Evolutionary conservation across 129 eudicot species (phyloP).

Genomic region (Escallonia herrerae): DNA sequence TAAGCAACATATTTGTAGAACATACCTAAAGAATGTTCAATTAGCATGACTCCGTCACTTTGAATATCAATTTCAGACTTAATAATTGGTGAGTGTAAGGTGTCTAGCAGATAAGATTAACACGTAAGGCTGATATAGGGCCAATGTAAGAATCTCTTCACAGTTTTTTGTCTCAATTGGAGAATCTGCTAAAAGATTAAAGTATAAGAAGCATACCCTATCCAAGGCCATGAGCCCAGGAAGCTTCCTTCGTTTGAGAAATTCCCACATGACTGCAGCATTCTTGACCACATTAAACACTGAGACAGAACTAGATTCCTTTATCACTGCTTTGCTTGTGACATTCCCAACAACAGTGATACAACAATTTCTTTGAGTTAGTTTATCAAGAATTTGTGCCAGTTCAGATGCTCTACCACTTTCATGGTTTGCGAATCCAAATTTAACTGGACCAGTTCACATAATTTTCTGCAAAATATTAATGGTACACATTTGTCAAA

Average conservation of each 20-base stretch:
- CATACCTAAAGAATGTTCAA: no score
- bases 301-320: conserved; percentile 21
- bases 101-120: no score
- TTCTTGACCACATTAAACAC: conserved; percentile 37
- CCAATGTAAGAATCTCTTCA: no score
- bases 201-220: conserved; percentile 39
- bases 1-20: no score
- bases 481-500: conserved; percentile 6
- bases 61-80: no score
- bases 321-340: conserved; percentile 36
- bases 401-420: conserved; percentile 44
- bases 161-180: not conserved
- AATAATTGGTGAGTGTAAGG: no score
- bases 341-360: conserved; percentile 55
- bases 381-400: conserved; percentile 41
- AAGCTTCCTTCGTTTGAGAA: conserved; percentile 84
- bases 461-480: conserved; percentile 52
- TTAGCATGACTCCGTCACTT: no score
- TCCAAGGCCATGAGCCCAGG: conserved; percentile 88
- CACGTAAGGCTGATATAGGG: no score
- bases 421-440: conserved; percentile 32
- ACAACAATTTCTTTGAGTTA: conserved; percentile 39
- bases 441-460: conserved; percentile 77
- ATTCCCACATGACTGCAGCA: conserved; percentile 76
- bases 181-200: not conserved